These are phyloP conservation scores for Teratosphaeria pseudoeucalypti DNA, from an alignment of 2,329 filamentous ascomycete genomes.

Conservation along the genomic window DNA sequence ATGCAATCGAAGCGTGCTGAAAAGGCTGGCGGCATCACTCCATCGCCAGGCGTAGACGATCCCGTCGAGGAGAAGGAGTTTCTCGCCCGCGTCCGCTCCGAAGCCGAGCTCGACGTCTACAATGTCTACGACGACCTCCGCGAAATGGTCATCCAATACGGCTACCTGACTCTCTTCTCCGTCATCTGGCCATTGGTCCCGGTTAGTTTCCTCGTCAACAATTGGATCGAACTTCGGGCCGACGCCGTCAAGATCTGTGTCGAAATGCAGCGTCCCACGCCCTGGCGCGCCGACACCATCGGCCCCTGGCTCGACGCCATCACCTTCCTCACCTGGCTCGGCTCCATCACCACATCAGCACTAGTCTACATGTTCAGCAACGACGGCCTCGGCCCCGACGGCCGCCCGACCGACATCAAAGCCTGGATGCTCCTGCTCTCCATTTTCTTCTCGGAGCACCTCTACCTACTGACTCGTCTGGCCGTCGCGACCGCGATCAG, in stretches of 20 bases:
- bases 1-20: conserved; percentile 51
- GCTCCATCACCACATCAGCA: conserved; percentile 75
- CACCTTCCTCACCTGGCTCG: conserved; percentile 86
- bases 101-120: conserved; percentile 73
- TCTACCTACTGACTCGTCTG: conserved; percentile 71
- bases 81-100: conserved; percentile 67
- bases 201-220: conserved; percentile 81
- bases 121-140: conserved; percentile 84
- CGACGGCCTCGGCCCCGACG: conserved; percentile 53
- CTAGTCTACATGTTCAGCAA: conserved; percentile 83
- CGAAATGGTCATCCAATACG: conserved; percentile 79
- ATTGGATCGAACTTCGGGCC: conserved; percentile 88
- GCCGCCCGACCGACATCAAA: conserved; percentile 59
- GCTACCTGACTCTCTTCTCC: conserved; percentile 83
- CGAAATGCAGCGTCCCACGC: conserved; percentile 78
- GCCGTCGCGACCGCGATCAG: conserved; percentile 61
- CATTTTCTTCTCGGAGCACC: conserved; percentile 78
- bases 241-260: conserved; percentile 92
- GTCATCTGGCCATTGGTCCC: conserved; percentile 92
- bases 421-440: conserved; percentile 72
- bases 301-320: conserved; percentile 83
- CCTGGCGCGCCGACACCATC: conserved; percentile 84
- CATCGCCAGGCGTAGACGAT: conserved; percentile 46
- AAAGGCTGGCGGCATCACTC: conserved; percentile 41
- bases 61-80: conserved; percentile 69